Base-by-base conservation (phyloP, 2,329 filamentous ascomycete species). In the Botrytis elliptica region DNA sequence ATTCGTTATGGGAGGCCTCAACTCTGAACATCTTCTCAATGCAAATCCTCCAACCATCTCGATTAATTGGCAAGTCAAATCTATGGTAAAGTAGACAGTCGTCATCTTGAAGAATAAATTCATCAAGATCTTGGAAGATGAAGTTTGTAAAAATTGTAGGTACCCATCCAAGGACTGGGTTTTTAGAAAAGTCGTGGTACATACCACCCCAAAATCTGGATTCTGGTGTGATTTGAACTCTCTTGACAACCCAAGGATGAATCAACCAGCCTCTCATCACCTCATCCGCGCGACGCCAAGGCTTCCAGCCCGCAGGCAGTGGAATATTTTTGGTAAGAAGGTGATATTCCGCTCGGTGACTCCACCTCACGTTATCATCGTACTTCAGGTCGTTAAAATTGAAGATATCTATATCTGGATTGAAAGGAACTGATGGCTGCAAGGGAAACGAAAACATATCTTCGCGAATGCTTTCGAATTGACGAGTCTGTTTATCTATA, bases 191-290 rank as follows among this genome's bases (percentile, higher is more conserved):
- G 29, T 29, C 29, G 29, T 29, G 29, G 29, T 29, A 29, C 29
- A 29, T 29, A 29, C 29, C 29, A 29, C 29, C 29, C 29, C 29
- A 29, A 29, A 29, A 29, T 29, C 29, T 29, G 1, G 64, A 52
- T 18, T 12, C 12, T 25, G 64, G 29, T 38, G 20, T 66, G 4
- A n/a, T 66, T 49, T 38, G 44, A 36, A 20, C 7, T 66, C 44
- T 66, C 9, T 66, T 66, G 29, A 66, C 33, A 66, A 4, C 8
- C 10, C 20, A 66, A 49, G 64, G 29, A 1, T 66, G 42, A 22
- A 66, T n/a, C 6, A 66, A 8, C 29, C 20, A 66, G 10, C 5
- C 0, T 7, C 2, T 0, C 9, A 4, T 4, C 1, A 0, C 22
- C 9, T 20, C 14, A 36, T 36, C 5, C 0, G 0, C 1, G 12